Conservation (phyloP, 2,329 filamentous ascomycete species). For the Scytalidium sp. region DNA sequence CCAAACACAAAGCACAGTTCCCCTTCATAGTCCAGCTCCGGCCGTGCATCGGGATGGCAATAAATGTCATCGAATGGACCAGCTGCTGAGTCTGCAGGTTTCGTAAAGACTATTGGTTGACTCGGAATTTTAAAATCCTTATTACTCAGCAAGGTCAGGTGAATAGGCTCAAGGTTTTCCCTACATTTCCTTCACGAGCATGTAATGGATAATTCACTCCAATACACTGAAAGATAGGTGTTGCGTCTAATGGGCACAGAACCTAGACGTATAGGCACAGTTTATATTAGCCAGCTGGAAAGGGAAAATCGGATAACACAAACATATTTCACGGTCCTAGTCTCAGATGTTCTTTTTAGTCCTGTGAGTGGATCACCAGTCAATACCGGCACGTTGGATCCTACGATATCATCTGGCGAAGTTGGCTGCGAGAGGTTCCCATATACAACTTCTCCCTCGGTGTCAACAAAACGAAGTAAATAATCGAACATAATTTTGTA, state of each 20-base stretch:
- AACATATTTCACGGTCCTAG: no score
- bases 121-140: no score
- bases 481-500: constrained; percentile 2
- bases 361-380: not conserved
- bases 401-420: not conserved
- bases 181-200: constrained; percentile 4
- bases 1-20: no score
- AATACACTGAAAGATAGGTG: constrained; percentile 52
- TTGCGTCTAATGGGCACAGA: not conserved
- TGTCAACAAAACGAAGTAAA: constrained; percentile 32
- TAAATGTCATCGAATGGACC: constrained; percentile 10
- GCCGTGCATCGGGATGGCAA: not conserved
- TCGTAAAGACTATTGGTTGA: no score
- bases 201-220: constrained; percentile 59
- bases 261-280: not conserved
- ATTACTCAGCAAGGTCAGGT: no score
- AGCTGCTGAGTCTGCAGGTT: not conserved
- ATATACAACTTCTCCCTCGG: constrained; percentile 29
- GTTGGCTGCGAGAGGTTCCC: constrained; percentile 23
- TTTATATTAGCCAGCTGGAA: not conserved
- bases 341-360: not conserved
- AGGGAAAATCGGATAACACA: not conserved
- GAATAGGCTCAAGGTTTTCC: no score
- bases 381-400: constrained; percentile 1
- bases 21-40: constrained; percentile 54